Percentiles rank a stretch among this genome's conserved stretches.
phyloP scores from a whole-genome alignment of 257 asterid species.

The Solanum peruvianum region DNA sequence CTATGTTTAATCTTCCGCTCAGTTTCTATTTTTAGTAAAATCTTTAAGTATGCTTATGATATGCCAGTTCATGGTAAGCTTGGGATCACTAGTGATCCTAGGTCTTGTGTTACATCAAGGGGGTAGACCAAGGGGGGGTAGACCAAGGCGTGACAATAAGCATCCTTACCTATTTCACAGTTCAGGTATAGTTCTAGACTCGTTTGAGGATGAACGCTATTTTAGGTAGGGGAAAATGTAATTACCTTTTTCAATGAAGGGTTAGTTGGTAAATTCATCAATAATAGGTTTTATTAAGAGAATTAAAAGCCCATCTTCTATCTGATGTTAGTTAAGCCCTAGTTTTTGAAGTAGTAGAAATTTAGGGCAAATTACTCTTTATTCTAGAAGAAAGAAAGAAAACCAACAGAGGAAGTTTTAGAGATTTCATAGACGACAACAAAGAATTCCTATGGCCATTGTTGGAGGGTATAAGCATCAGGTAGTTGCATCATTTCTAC shows the following conservation, averaged over 20 bases:
- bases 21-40: too few relatives aligned
- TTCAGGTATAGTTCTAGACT: neutral
- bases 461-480: neutral
- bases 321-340: neutral
- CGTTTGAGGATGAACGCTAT: neutral
- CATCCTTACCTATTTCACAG: neutral
- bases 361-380: neutral
- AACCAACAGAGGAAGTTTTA: neutral
- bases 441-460: neutral
- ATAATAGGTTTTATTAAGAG: neutral
- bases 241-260: neutral
- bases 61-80: too few relatives aligned
- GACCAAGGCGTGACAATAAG: too few relatives aligned
- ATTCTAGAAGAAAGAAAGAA: neutral
- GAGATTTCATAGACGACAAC: neutral
- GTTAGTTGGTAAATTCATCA: neutral
- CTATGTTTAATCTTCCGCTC: too few relatives aligned
- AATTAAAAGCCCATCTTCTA: neutral
- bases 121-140: too few relatives aligned
- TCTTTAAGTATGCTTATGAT: too few relatives aligned
- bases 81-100: too few relatives aligned
- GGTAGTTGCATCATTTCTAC: neutral
- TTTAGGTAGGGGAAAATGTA: neutral
- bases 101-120: too few relatives aligned
- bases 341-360: neutral